These are phyloP conservation scores for Podospora didyma DNA, from an alignment of 495 filamentous ascomycete species.

Conservation along the genomic window DNA sequence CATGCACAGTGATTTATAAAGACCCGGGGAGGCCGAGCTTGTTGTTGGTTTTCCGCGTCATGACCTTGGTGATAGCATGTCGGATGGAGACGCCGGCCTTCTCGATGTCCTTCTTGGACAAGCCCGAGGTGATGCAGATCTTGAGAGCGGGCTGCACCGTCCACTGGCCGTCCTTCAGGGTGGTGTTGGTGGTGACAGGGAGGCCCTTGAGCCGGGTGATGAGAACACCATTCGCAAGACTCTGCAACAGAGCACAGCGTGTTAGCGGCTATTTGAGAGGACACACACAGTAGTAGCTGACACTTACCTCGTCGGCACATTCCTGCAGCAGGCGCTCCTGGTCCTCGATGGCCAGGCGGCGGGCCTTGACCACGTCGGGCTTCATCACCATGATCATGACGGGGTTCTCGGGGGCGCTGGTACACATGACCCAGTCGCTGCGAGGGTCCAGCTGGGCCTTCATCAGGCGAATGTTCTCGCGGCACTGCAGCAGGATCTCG, in stretches of 20 bases:
- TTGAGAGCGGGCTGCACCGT: slow-evolving; percentile 76
- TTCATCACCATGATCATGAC: slow-evolving; percentile 82
- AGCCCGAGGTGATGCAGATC: slow-evolving; percentile 79
- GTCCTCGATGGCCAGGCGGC: slow-evolving; percentile 62
- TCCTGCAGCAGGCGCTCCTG: slow-evolving; percentile 87
- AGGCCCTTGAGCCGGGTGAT: slow-evolving; percentile 80
- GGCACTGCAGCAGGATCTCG: slow-evolving; percentile 66
- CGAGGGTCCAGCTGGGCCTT: slow-evolving; percentile 83
- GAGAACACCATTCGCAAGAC: slow-evolving; percentile 78
- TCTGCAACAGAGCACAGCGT: slow-evolving; percentile 33
- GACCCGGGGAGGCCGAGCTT: slow-evolving; percentile 25
- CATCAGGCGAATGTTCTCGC: slow-evolving; percentile 80
- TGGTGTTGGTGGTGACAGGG: slow-evolving; percentile 54
- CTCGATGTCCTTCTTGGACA: slow-evolving; percentile 92
- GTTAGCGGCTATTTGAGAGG: background rate
- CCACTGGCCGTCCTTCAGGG: slow-evolving; percentile 58
- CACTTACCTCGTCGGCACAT: slow-evolving; percentile 82
- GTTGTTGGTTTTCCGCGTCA: slow-evolving; percentile 48
- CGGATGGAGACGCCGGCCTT: slow-evolving; percentile 83
- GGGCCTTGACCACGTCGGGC: slow-evolving; percentile 70
- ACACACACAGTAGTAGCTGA: background rate
- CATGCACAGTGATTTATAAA: background rate
- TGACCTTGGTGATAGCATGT: slow-evolving; percentile 90
- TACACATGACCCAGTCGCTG: slow-evolving; percentile 87
- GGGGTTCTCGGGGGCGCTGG: slow-evolving; percentile 79